Evolutionary conservation across 2,329 filamentous ascomycete genomes (phyloP), one percentile per base, ranked within the genome.

Genomic region (Sporothrix pallida): DNA sequence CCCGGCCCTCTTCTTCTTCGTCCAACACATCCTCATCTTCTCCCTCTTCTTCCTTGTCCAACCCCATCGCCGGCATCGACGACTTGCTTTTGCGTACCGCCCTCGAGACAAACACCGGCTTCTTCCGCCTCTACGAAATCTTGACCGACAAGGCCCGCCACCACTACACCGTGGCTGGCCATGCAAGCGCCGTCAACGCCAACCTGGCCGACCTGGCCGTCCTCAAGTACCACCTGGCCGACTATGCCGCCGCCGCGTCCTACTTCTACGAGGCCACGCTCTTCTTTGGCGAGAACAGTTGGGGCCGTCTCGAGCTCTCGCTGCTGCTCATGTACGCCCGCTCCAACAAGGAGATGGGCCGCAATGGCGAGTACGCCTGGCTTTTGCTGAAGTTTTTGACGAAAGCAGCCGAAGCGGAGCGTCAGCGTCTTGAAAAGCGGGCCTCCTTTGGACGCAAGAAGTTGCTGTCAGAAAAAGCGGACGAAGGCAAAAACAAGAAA

Each of bases 291-390:
- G 89, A 91, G 73, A 90, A 88, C 73, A 89, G 91, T 63, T 98
- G 96, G 95, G 90, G 88, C 71, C 84, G 91, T 0, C 85, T 97
- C 13, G 94, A 98, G 79, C 85, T 94, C 3, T 92, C 92, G 0
- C 93, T 97, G 87, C 86, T 98, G 6, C 89, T 93, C 76, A 92
- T 98, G 86, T 96, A 98, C 80, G 89, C 93, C 0, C 88, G 89
- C 68, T 98, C 95, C 80, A 86, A 99, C 42, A 91, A 92, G 76
- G 88, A 93, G 77, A 87, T 97, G 42, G 86, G 92, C 68, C 89
- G 90, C 15, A 90, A 90, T 74, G 92, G 95, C 71, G 93, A 97
- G 75, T 97, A 94, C 78, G 90, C 95, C 17, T 88, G 89, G 31
- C 90, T 93, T 9, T 86, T 93, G 9, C 84, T 98, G 15, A 92